These are phyloP conservation scores for Porpolomopsis calyptriformis DNA, from an alignment of 768 basidiomycete genomes.

Conservation along the genomic window DNA sequence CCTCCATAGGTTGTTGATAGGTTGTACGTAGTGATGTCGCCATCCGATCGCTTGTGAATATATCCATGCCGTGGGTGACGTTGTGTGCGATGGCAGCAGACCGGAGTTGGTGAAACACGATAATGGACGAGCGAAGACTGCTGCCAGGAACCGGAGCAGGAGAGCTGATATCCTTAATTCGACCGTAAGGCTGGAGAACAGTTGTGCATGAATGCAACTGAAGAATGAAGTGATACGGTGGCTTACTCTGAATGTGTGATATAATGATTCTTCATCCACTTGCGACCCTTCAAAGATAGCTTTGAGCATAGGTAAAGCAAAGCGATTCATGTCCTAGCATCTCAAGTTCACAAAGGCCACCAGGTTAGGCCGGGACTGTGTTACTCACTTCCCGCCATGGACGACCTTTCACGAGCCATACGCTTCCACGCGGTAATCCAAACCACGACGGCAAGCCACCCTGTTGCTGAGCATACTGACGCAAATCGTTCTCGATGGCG, in stretches of 20 bases:
- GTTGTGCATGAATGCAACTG: slow-evolving; percentile 5
- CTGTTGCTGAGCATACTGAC: slow-evolving; percentile 31
- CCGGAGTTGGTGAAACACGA: slow-evolving; percentile 52
- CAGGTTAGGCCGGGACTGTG: not conserved
- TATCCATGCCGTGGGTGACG: slow-evolving; percentile 52
- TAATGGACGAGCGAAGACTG: slow-evolving; percentile 49
- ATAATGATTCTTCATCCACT: slow-evolving; percentile 68
- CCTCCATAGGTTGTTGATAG: slow-evolving; percentile 57
- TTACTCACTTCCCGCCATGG: slow-evolving; percentile 70
- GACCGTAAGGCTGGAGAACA: slow-evolving; percentile 61
- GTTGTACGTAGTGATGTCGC: slow-evolving; percentile 31
- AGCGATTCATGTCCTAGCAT: slow-evolving; percentile 73
- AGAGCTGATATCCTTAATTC: slow-evolving; percentile 53
- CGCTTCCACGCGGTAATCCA: slow-evolving; percentile 37
- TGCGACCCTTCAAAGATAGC: slow-evolving; percentile 89
- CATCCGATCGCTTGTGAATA: slow-evolving; percentile 11
- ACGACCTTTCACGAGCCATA: slow-evolving; percentile 67
- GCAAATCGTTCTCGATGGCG: slow-evolving; percentile 42
- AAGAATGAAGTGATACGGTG: not conserved
- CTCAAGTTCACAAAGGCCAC: not conserved
- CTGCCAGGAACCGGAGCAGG: slow-evolving; percentile 58
- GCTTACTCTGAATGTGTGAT: slow-evolving; percentile 64
- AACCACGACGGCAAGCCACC: slow-evolving; percentile 59
- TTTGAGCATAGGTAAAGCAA: slow-evolving; percentile 59
- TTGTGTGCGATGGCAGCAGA: slow-evolving; percentile 79